Conservation (phyloP, 2,329 filamentous ascomycete genomes). For the Pleoardoris graminearum region DNA sequence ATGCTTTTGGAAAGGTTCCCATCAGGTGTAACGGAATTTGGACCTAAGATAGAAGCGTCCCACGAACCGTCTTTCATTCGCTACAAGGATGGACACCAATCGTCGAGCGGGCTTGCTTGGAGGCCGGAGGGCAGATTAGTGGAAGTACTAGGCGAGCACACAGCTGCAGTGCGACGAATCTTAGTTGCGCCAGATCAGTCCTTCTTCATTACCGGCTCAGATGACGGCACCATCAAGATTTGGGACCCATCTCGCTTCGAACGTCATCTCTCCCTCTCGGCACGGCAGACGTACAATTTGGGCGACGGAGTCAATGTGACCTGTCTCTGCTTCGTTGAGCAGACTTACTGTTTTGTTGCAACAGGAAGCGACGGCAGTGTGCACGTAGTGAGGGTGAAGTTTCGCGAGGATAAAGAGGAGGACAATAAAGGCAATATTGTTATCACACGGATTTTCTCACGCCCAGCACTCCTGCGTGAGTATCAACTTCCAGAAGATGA, state of each 20-base stretch:
- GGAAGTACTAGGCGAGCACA: slow-evolving; percentile 87
- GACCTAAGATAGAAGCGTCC: slow-evolving; percentile 75
- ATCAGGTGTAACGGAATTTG: slow-evolving; percentile 67
- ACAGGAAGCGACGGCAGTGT: slow-evolving; percentile 89
- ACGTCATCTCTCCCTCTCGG: slow-evolving; percentile 84
- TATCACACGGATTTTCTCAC: slow-evolving; percentile 67
- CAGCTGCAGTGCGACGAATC: slow-evolving; percentile 77
- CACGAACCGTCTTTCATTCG: slow-evolving; percentile 58
- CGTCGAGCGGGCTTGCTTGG: slow-evolving; percentile 66
- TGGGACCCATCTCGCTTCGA: slow-evolving; percentile 93
- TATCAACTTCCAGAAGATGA: slow-evolving; percentile 77
- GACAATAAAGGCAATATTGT: slow-evolving; percentile 53
- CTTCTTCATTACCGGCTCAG: slow-evolving; percentile 92
- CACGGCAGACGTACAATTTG: slow-evolving; percentile 83
- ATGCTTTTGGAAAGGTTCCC: slow-evolving; percentile 74
- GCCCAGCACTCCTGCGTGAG: slow-evolving; percentile 69
- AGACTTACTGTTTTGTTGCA: slow-evolving; percentile 90
- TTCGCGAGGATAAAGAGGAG: slow-evolving; percentile 55
- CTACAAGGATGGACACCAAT: slow-evolving; percentile 57
- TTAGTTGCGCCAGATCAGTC: slow-evolving; percentile 83
- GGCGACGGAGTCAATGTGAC: slow-evolving; percentile 71
- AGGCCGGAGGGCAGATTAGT: slow-evolving; percentile 81
- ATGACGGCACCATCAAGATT: slow-evolving; percentile 86
- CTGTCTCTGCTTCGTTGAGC: slow-evolving; percentile 86
- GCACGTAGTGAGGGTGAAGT: slow-evolving; percentile 66